Base-by-base conservation (phyloP, 192 early-diverging fungal species). In the Rhizophagus clarus region DNA sequence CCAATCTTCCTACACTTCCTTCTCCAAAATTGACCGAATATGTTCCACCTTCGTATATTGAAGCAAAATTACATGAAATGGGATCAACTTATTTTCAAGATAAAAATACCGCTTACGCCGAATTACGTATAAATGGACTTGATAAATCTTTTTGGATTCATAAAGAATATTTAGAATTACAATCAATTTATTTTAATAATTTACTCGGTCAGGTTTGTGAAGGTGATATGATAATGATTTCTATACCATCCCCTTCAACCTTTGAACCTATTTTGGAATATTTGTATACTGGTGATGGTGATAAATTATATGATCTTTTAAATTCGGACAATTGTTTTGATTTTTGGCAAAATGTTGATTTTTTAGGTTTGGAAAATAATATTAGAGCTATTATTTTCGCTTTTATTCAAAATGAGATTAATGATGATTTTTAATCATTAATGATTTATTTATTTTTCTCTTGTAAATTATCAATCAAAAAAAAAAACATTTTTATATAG, bases 61-160 rank as follows among this genome's bases (percentile, higher is more conserved):
- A 24, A 2, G 64, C 24, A 6, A 67, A 67, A 67, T 32, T 67
- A 26, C 64, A 67, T 32, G 64, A 67, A 26, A 26, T 67, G 24
- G 64, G 64, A 26, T 32, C 64, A 67, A 26, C 0, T 11, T 67
- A 67, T 20, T 67, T 67, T 32, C 24, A 67, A 14, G 64, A 67
- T 32, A 67, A 67, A 20, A 14, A 26, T 31, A 67, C n/a, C 15
- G 64, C 64, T 5, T 67, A 26, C 24, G 64, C 64, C 17, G 64
- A 67, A 26, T 32, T 67, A 32, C 64, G 64, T 32, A 1, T 67
- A 31, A 26, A 26, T 7, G 64, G 64, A 67, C 28, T 67, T 66
- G 29, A 74, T 74, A n/a, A 74, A 51, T 31, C 72, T 6, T 74
- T 74, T 34, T 74, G 45, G 40, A n/a, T 74, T 20, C 72, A 74